A percentile compares a stretch with the other conserved stretches of the same genome.
Evolutionary conservation across 108 stramenopile species (phyloP).

Genomic region (Parietichytrium sp.): DNA sequence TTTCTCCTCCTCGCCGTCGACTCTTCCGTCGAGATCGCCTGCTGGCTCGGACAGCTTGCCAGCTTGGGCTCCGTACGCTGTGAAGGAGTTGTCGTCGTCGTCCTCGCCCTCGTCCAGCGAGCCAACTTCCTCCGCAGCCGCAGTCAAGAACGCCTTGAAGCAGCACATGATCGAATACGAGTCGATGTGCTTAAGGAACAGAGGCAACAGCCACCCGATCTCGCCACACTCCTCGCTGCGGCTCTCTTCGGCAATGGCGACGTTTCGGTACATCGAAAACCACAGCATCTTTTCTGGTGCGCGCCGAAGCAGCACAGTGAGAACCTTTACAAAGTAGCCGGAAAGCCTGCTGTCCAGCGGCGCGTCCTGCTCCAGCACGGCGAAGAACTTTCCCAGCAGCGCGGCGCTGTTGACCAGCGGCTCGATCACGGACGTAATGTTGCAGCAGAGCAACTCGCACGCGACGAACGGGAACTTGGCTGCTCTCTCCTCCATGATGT

Average conservation of each 20-base stretch:
- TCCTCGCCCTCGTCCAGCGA: not conserved
- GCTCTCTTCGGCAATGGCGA: not conserved
- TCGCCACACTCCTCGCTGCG: not conserved
- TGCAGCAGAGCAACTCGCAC: constrained; percentile 32
- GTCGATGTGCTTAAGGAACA: constrained; percentile 35
- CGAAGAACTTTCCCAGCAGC: not conserved
- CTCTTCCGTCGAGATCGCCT: constrained; percentile 10
- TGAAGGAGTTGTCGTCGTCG: not conserved
- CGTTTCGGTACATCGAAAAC: constrained; percentile 37
- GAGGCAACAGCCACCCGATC: constrained; percentile 34
- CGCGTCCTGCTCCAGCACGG: not conserved
- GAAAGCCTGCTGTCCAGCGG: not conserved
- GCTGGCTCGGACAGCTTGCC: not conserved
- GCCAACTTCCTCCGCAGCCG: not conserved
- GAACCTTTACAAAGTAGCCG: constrained; percentile 28
- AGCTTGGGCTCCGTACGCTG: not conserved
- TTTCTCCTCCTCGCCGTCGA: constrained; percentile 1
- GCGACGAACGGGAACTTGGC: constrained; percentile 9
- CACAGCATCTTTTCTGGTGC: constrained; percentile 26
- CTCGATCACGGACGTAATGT: constrained; percentile 12
- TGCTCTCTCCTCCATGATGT: too few relatives aligned
- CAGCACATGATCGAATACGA: constrained; percentile 31
- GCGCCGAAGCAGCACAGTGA: not conserved
- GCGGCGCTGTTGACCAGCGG: constrained; percentile 7
- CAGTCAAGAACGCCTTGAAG: constrained; percentile 6